Evolutionary conservation across 2,329 filamentous ascomycete species (phyloP).

Genomic region (Periglandula ipomoeae): DNA sequence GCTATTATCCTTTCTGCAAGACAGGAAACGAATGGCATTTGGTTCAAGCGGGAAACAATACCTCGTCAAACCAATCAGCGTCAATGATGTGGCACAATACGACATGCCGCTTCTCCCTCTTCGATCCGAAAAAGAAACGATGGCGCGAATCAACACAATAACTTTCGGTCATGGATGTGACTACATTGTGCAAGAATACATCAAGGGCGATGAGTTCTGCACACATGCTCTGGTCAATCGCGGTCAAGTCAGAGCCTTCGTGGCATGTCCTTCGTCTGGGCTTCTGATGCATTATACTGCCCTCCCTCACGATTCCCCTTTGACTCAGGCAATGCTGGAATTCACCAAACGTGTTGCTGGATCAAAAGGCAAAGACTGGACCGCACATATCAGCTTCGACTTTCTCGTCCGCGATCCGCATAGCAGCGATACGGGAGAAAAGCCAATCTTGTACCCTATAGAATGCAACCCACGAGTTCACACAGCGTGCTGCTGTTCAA

Average conservation of each 20-base stretch:
- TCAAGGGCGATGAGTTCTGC: slow-evolving; percentile 54
- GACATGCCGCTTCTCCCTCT: slow-evolving; percentile 59
- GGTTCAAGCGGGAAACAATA: slow-evolving; percentile 33
- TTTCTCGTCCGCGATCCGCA: not conserved
- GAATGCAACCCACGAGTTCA: slow-evolving; percentile 64
- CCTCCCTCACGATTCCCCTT: slow-evolving; percentile 41
- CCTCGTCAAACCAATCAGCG: slow-evolving; percentile 56
- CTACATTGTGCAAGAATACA: slow-evolving; percentile 57
- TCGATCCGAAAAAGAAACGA: slow-evolving; percentile 40
- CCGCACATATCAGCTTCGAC: slow-evolving; percentile 1
- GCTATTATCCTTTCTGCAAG: slow-evolving; percentile 42
- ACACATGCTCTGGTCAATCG: slow-evolving; percentile 61
- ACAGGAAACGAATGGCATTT: slow-evolving; percentile 12
- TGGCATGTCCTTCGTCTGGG: slow-evolving; percentile 54
- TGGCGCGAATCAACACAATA: slow-evolving; percentile 38
- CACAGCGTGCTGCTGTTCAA: slow-evolving; percentile 57
- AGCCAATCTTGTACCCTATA: slow-evolving; percentile 46
- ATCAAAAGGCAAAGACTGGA: slow-evolving; percentile 30
- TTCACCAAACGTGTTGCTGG: slow-evolving; percentile 53
- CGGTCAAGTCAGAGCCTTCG: slow-evolving; percentile 56
- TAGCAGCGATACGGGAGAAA: slow-evolving; percentile 11
- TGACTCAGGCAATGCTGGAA: slow-evolving; percentile 51
- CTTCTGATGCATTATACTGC: slow-evolving; percentile 58
- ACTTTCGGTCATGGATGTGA: slow-evolving; percentile 41
- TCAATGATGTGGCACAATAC: slow-evolving; percentile 50